Evolutionary conservation across 192 early-diverging fungal species (phyloP), one percentile per base, ranked within the genome.

Genomic region (Podila verticillata): DNA sequence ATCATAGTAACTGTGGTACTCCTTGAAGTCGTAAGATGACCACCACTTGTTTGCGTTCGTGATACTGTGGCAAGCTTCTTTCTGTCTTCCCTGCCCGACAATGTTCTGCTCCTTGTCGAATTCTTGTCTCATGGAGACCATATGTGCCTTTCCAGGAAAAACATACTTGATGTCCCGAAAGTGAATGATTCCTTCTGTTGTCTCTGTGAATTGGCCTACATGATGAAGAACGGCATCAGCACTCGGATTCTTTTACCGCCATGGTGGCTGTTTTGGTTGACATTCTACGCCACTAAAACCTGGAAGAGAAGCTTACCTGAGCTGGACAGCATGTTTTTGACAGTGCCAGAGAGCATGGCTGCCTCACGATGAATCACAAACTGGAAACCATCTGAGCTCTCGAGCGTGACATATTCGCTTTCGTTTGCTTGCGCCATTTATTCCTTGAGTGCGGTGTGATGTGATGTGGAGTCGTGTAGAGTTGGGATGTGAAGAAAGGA

Each of bases 141-240:
- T 12, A 15, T 5, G 20, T 51, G 49, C 5, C 0, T 22, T 19
- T 22, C 17, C 7, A 22, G 49, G 24, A 5, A 5, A 10, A 4
- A 59, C 78, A 68, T 91, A 95, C 94, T 94, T 97, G 79, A 99
- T 98, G 65, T 97, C 96, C 15, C 93, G 87, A 68, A 99, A 96
- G 24, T 87, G 87, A 56, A 99, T 92, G 54, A 92, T 89, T 78
- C 93, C 96, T 60, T 95, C 95, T 30, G 93, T 74, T 0, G 95
- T 92, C 85, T 99, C 98, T 58, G 92, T 92, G 73, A 99, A 99
- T 73, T 94, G 92, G 20, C 93, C 94, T 93, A 82, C 36, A 34
- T 10, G 13, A 7, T n/a, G 9, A 29, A 62, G 13, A 48, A 48
- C 26, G 20, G 19, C 7, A 51, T 48, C 49, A 57, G n/a, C 22